Evolutionary conservation across 1,284 basidiomycete species (phyloP).

Genomic region (Cystobasidiaceae sp.): DNA sequence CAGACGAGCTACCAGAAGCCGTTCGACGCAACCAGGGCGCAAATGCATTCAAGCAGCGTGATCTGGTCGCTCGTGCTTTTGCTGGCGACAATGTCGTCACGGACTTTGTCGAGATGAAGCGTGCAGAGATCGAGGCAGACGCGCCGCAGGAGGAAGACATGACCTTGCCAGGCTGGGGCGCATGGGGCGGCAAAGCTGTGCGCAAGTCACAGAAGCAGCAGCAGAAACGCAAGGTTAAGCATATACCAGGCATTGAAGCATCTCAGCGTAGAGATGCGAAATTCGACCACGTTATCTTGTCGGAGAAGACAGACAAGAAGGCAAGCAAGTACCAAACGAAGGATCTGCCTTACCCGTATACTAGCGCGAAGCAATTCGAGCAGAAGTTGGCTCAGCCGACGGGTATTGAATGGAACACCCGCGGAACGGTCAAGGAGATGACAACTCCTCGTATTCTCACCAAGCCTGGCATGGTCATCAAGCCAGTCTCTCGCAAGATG

Average conservation of each 20-base stretch:
- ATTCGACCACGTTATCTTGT: constrained; percentile 85
- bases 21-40: constrained; percentile 43
- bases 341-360: constrained; percentile 90
- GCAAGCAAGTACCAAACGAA: constrained; percentile 78
- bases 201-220: constrained; percentile 48
- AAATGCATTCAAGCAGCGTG: constrained; percentile 74
- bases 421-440: constrained; percentile 75
- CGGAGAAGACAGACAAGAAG: constrained; percentile 90
- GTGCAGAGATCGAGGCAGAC: constrained; percentile 69
- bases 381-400: constrained; percentile 71
- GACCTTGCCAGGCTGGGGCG: constrained; percentile 91
- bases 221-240: constrained; percentile 62
- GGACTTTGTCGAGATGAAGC: constrained; percentile 73
- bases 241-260: constrained; percentile 71
- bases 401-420: constrained; percentile 89
- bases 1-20: constrained; percentile 26
- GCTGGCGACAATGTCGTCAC: constrained; percentile 92
- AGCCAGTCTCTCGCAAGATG: constrained; percentile 34
- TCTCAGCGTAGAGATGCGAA: constrained; percentile 72
- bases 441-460: constrained; percentile 78
- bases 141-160: constrained; percentile 80
- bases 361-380: constrained; percentile 82
- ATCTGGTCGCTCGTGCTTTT: constrained; percentile 89
- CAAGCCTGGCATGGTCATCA: constrained; percentile 53
- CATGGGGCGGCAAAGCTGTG: constrained; percentile 79